A percentile compares a stretch with the other conserved stretches of the same genome.
Evolutionary conservation across 2,329 filamentous ascomycete genomes (phyloP).

Genomic region (Metarhizium rileyi): DNA sequence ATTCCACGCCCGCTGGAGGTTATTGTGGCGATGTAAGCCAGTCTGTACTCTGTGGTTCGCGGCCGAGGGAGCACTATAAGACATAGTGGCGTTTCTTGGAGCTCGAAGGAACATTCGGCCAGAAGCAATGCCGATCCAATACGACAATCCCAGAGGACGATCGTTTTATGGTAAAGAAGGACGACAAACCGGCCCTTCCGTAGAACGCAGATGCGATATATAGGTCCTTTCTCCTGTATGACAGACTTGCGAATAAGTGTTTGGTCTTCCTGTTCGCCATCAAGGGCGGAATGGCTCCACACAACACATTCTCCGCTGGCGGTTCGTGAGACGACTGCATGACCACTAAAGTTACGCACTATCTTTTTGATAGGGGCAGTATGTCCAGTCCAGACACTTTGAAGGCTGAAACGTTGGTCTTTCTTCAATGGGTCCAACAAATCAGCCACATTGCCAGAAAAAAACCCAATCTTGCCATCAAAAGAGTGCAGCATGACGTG

Average conservation of each 20-base stretch:
- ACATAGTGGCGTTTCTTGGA: constrained; percentile 66
- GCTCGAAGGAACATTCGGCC: constrained; percentile 36
- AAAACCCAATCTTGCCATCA: constrained; percentile 74
- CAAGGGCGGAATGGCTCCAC: constrained; percentile 53
- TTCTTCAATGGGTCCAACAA: constrained; percentile 66
- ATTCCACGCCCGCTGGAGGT: constrained; percentile 69
- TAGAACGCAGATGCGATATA: constrained; percentile 71
- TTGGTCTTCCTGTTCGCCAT: constrained; percentile 28
- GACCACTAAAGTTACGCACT: constrained; percentile 72
- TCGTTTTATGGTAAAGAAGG: constrained; percentile 61
- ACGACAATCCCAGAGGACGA: constrained; percentile 75
- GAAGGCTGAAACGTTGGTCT: constrained; percentile 48
- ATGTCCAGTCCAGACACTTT: constrained; percentile 75
- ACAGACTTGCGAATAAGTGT: constrained; percentile 56
- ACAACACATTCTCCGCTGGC: constrained; percentile 69
- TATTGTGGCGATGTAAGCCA: constrained; percentile 70
- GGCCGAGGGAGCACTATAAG: constrained; percentile 62
- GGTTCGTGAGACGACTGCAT: constrained; percentile 73
- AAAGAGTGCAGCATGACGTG: constrained; percentile 75
- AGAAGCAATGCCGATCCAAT: constrained; percentile 48
- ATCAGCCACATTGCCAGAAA: constrained; percentile 66
- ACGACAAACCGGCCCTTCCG: constrained; percentile 70
- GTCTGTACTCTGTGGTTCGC: constrained; percentile 44
- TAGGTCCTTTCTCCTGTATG: constrained; percentile 58
- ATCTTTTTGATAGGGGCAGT: constrained; percentile 73